Conservation (phyloP, 345 rosid genomes). For the Citrus reticulata region DNA sequence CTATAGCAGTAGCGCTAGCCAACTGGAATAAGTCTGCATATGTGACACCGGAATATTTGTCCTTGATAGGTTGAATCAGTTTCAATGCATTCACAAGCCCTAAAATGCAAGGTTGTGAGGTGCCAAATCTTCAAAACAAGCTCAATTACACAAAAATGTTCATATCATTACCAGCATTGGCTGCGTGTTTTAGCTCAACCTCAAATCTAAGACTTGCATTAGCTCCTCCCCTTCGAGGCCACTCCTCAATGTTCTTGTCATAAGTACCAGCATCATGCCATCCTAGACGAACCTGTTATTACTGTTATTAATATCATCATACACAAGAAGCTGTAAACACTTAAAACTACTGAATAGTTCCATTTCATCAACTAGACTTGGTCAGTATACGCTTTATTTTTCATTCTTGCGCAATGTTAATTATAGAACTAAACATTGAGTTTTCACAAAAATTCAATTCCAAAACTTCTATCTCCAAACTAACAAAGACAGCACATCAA, state of each 20-base stretch:
- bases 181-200: slow-evolving; percentile 85
- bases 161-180: slow-evolving; percentile 76
- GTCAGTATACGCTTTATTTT: background rate
- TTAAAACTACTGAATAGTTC: background rate
- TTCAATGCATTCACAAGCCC: slow-evolving; percentile 85
- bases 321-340: background rate
- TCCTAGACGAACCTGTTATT: slow-evolving; percentile 73
- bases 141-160: background rate
- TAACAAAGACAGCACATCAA: background rate
- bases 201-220: slow-evolving; percentile 93
- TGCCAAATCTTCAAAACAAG: background rate
- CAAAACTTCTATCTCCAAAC: background rate
- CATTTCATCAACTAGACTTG: background rate
- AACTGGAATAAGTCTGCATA: slow-evolving; percentile 94
- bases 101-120: slow-evolving; percentile 30
- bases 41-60: slow-evolving; percentile 69
- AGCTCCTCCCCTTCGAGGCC: slow-evolving; percentile 93
- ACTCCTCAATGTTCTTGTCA: slow-evolving; percentile 82
- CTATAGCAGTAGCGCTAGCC: slow-evolving; percentile 91
- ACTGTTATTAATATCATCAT: slow-evolving; percentile 24
- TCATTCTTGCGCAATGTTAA: too few species aligned
- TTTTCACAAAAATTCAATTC: background rate
- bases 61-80: slow-evolving; percentile 78
- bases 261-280: slow-evolving; percentile 99
- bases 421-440: background rate